Conservation (phyloP, 176 grass and related monocot genomes). For the Melocanna baccifera region DNA sequence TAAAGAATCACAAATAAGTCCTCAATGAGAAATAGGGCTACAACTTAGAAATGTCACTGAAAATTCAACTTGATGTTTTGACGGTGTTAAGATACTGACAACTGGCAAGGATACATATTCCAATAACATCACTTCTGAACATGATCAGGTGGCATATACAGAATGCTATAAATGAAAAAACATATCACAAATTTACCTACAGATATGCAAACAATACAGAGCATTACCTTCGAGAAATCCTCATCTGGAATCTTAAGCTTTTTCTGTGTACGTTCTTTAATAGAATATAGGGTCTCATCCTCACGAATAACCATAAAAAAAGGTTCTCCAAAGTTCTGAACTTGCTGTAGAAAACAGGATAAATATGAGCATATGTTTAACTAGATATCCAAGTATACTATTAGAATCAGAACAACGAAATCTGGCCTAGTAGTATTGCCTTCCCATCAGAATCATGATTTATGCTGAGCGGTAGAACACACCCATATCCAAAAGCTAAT, state of each 20-base stretch:
- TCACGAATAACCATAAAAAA: constrained; percentile 98
- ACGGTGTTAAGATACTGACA: constrained; percentile 1
- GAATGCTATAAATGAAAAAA: constrained; percentile 11
- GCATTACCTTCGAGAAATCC: constrained; percentile 83
- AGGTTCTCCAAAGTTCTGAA: constrained; percentile 99
- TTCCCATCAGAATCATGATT: not conserved
- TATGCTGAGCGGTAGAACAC: not conserved
- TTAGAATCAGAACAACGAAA: not conserved
- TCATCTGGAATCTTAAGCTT: constrained; percentile 87
- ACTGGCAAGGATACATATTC: not conserved
- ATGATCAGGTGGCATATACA: not conserved
- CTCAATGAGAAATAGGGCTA: not conserved
- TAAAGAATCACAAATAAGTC: not conserved
- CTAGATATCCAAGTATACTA: constrained; percentile 8
- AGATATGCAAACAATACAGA: constrained; percentile 8
- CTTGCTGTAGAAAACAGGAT: constrained; percentile 54
- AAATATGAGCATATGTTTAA: constrained; percentile 23
- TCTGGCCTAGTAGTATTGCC: not conserved
- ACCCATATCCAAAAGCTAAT: not conserved
- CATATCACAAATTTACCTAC: not conserved
- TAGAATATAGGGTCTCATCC: constrained; percentile 75
- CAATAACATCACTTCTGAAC: not conserved
- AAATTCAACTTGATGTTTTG: not conserved
- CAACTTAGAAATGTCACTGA: not conserved
- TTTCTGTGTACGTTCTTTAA: constrained; percentile 88